phyloP scores from a whole-genome alignment of 2,329 filamentous ascomycete genomes.

The Diaporthe helianthi region DNA sequence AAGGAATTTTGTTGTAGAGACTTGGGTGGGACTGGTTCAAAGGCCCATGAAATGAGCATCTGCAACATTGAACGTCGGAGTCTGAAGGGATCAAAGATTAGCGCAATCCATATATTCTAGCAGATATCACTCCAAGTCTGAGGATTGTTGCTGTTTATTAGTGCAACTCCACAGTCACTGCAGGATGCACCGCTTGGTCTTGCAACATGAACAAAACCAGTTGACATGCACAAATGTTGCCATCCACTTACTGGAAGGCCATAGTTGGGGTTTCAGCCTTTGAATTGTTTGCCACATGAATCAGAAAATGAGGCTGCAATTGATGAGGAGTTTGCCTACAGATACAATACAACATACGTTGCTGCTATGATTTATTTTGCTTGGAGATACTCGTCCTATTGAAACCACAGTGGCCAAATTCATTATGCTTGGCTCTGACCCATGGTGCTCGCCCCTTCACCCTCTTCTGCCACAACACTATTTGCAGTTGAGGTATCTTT shows the following conservation, averaged over 20 bases:
- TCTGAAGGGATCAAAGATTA: neutral
- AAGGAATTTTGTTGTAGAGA: neutral
- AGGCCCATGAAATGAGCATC: neutral
- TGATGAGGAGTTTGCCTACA: neutral
- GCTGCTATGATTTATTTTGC: neutral
- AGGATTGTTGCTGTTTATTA: too few relatives aligned
- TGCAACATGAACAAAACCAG: neutral
- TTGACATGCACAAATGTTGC: neutral
- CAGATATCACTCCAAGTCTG: neutral
- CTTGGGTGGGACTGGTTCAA: neutral
- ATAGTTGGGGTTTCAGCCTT: neutral
- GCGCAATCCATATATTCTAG: neutral
- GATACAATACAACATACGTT: neutral
- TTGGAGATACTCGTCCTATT: neutral
- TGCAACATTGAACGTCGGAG: too few relatives aligned
- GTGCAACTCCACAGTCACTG: neutral
- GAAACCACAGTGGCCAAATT: neutral
- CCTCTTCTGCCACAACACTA: constrained; percentile 1
- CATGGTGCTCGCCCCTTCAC: neutral
- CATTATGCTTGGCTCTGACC: neutral
- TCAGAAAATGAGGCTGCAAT: neutral
- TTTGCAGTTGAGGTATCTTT: neutral
- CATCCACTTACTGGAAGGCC: neutral
- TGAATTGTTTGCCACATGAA: neutral
- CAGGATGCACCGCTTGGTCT: too few relatives aligned